Conservation (phyloP, 2,329 filamentous ascomycete species). For the Sodiomyces alkalinus region DNA sequence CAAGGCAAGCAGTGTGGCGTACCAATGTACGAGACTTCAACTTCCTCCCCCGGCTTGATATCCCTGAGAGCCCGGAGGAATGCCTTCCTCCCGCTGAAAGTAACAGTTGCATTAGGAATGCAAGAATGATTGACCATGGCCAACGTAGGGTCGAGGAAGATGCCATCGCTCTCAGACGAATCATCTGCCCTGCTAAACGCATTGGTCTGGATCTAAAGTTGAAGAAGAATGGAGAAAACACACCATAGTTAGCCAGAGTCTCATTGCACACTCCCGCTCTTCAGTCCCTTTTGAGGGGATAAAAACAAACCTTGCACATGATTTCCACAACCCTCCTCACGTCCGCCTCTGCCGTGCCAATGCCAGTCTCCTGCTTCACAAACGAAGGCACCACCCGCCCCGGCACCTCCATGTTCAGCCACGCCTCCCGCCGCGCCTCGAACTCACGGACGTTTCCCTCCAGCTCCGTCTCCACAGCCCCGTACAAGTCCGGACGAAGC, state of each 20-base stretch:
- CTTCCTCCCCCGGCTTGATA: constrained; percentile 37
- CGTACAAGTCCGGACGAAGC: constrained; percentile 17
- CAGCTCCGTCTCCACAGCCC: constrained; percentile 19
- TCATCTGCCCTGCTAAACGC: constrained; percentile 40
- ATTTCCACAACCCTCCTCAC: constrained; percentile 27
- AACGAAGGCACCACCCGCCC: constrained; percentile 12
- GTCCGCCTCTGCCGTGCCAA: constrained; percentile 17
- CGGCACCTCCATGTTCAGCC: constrained; percentile 33
- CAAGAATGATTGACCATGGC: constrained; percentile 51
- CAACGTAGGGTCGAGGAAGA: constrained; percentile 39
- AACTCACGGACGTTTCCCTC: constrained; percentile 30
- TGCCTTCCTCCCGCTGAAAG: constrained; percentile 35
- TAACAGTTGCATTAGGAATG: constrained; percentile 41
- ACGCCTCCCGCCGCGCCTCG: constrained; percentile 17
- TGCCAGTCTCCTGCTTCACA: constrained; percentile 28
- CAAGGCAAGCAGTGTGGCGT: constrained; percentile 8
- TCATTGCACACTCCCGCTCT: too few species aligned
- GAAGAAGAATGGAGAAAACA: too few species aligned
- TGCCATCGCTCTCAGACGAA: constrained; percentile 35
- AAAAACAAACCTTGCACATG: constrained; percentile 34
- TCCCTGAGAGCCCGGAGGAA: constrained; percentile 31
- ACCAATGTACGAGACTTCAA: constrained; percentile 49
- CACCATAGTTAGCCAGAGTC: not conserved
- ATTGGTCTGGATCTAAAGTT: constrained; percentile 48
- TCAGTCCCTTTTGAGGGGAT: constrained; percentile 4